Percentiles rank a stretch among this genome's conserved stretches.
These are phyloP conservation scores for Phytopythium helicoides DNA, from an alignment of 352 stramenopile genomes.

Conservation along the genomic window DNA sequence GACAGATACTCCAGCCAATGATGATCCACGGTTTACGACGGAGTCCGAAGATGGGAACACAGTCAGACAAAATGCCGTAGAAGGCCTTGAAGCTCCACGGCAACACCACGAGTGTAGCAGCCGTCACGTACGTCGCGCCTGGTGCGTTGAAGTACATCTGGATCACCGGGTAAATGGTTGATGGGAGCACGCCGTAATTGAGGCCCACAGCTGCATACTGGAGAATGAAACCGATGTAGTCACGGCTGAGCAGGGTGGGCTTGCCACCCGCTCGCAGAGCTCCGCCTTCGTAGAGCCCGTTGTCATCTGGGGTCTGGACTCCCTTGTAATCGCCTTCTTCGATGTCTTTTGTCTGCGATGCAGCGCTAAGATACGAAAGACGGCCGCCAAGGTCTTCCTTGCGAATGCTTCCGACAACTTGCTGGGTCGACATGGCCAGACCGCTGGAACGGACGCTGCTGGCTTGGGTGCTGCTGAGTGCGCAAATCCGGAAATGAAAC, in stretches of 20 bases:
- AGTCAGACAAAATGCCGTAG: slow-evolving; percentile 62
- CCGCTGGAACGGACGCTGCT: neutral
- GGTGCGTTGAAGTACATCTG: slow-evolving; percentile 44
- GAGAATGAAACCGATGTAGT: slow-evolving; percentile 37
- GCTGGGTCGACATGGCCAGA: slow-evolving; percentile 22
- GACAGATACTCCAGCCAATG: slow-evolving; percentile 45
- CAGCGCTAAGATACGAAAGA: slow-evolving; percentile 29
- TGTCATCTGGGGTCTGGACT: slow-evolving; percentile 19
- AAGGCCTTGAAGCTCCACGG: slow-evolving; percentile 70
- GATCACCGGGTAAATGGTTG: slow-evolving; percentile 53
- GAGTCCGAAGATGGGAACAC: slow-evolving; percentile 49
- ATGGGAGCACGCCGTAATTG: slow-evolving; percentile 38
- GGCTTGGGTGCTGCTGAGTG: too few species aligned
- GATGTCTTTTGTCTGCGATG: slow-evolving; percentile 18
- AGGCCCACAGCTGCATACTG: slow-evolving; percentile 57
- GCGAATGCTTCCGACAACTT: neutral
- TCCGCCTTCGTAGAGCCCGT: slow-evolving; percentile 26
- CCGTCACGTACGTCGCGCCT: slow-evolving; percentile 21
- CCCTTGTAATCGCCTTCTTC: slow-evolving; percentile 24
- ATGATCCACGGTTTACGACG: slow-evolving; percentile 62
- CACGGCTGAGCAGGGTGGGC: slow-evolving; percentile 23
- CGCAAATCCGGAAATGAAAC: neutral
- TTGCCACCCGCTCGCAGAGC: slow-evolving; percentile 39
- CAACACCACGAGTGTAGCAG: slow-evolving; percentile 27
- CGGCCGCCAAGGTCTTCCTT: slow-evolving; percentile 22